These are phyloP conservation scores for Pisolithus tinctorius DNA, from an alignment of 768 basidiomycete species.

Conservation along the genomic window DNA sequence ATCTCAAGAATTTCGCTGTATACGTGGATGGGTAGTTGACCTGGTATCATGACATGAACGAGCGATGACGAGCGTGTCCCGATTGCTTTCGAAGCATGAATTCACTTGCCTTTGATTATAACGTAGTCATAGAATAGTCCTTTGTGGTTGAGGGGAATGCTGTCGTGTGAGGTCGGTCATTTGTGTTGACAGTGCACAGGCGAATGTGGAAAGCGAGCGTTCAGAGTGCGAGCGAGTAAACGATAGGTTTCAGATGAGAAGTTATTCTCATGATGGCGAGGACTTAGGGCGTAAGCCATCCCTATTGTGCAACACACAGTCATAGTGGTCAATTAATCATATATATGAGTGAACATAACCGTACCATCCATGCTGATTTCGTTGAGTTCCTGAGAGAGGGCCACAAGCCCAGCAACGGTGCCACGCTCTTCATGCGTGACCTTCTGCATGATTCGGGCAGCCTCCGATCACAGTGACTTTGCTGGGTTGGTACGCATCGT, in stretches of 20 bases:
- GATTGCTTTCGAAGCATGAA: background rate
- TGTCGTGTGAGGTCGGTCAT: background rate
- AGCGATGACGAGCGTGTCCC: background rate
- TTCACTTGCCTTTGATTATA: background rate
- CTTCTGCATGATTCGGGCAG: constrained; percentile 4
- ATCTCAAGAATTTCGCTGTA: too few species aligned
- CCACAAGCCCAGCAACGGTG: constrained; percentile 11
- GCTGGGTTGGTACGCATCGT: background rate
- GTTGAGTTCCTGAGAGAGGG: constrained; percentile 18
- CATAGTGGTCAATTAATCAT: background rate
- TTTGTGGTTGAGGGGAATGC: background rate
- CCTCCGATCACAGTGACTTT: background rate
- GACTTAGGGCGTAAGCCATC: constrained; percentile 1
- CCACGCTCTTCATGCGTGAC: constrained; percentile 20
- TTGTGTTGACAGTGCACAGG: background rate
- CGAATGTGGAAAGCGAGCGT: background rate
- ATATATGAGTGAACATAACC: too few species aligned
- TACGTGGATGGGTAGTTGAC: too few species aligned
- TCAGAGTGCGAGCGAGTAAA: background rate
- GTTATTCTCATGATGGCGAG: background rate
- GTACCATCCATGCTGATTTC: constrained; percentile 15
- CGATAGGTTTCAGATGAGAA: background rate
- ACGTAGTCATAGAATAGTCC: background rate
- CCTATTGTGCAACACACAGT: background rate
- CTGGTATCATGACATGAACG: background rate